Conservation (phyloP, 2,329 filamentous ascomycete species). For the Coleophoma crateriformis region DNA sequence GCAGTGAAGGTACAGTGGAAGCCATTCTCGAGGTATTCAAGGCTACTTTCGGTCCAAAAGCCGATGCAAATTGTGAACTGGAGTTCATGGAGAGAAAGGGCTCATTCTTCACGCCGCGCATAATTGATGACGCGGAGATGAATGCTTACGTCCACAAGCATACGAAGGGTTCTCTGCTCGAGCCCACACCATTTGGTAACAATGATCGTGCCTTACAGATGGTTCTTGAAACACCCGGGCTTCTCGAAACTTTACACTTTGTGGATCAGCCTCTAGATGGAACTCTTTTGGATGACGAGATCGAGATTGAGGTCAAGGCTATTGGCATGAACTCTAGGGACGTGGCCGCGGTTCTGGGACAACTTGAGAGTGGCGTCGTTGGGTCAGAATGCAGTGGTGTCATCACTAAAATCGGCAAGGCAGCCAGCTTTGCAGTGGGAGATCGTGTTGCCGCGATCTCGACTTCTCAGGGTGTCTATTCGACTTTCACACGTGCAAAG, state of each 20-base stretch:
- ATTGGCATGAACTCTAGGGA: slow-evolving; percentile 24
- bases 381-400: slow-evolving; percentile 31
- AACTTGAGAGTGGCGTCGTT: slow-evolving; percentile 22
- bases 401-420: slow-evolving; percentile 24
- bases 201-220: slow-evolving; percentile 15
- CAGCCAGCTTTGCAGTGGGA: slow-evolving; percentile 20
- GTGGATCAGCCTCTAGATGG: slow-evolving; percentile 10
- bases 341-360: slow-evolving; percentile 25
- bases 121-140: slow-evolving; percentile 22
- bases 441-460: slow-evolving; percentile 25
- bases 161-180: slow-evolving; percentile 9
- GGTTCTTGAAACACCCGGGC: slow-evolving; percentile 15
- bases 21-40: slow-evolving; percentile 14
- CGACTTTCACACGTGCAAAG: slow-evolving; percentile 15
- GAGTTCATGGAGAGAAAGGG: slow-evolving; percentile 19
- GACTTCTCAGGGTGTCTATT: slow-evolving; percentile 15
- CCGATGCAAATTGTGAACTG: slow-evolving; percentile 13
- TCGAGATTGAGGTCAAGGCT: slow-evolving; percentile 25
- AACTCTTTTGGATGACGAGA: slow-evolving; percentile 11
- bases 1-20: slow-evolving; percentile 19
- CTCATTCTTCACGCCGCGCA: slow-evolving; percentile 21
- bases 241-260: slow-evolving; percentile 22
- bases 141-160: slow-evolving; percentile 19
- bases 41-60: slow-evolving; percentile 9
- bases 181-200: slow-evolving; percentile 12